Conservation (phyloP, 2,329 filamentous ascomycete genomes). For the Dendryphion nanum region DNA sequence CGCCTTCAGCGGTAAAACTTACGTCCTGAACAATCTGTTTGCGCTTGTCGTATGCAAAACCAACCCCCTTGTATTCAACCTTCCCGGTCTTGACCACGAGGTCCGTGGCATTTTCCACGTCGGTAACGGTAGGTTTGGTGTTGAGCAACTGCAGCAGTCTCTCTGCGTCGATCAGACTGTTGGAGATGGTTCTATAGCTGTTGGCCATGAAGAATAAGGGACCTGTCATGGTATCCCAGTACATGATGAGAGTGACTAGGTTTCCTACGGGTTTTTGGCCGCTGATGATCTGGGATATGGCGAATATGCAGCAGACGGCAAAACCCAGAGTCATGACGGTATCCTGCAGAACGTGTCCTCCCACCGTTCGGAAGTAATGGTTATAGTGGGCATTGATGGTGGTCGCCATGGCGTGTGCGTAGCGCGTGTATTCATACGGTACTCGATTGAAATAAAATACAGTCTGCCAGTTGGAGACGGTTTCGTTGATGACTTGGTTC, state of each 20-base stretch:
- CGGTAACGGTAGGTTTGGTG: conserved; percentile 55
- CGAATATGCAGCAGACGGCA: conserved; percentile 51
- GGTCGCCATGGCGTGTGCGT: conserved; percentile 40
- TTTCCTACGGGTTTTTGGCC: conserved; percentile 55
- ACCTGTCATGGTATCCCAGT: conserved; percentile 54
- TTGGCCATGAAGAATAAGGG: conserved; percentile 53
- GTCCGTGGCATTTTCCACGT: conserved; percentile 36
- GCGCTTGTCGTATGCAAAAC: conserved; percentile 56
- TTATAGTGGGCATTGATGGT: conserved; percentile 35
- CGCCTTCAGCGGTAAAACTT: conserved; percentile 49
- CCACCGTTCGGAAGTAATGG: conserved; percentile 31
- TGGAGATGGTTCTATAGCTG: conserved; percentile 49
- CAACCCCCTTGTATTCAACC: conserved; percentile 55
- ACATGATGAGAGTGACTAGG: conserved; percentile 64
- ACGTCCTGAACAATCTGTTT: conserved; percentile 53
- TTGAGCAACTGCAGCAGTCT: conserved; percentile 58
- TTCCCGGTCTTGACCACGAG: conserved; percentile 49
- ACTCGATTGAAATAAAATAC: conserved; percentile 60
- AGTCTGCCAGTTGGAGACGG: conserved; percentile 60
- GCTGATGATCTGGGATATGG: conserved; percentile 52
- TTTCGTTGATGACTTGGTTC: conserved; percentile 56
- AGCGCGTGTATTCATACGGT: conserved; percentile 53
- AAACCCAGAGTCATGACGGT: conserved; percentile 51
- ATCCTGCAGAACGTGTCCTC: conserved; percentile 43
- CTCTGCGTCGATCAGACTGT: conserved; percentile 64